phyloP scores from a whole-genome alignment of 441 rosid genomes.

The Croton laevigatus region DNA sequence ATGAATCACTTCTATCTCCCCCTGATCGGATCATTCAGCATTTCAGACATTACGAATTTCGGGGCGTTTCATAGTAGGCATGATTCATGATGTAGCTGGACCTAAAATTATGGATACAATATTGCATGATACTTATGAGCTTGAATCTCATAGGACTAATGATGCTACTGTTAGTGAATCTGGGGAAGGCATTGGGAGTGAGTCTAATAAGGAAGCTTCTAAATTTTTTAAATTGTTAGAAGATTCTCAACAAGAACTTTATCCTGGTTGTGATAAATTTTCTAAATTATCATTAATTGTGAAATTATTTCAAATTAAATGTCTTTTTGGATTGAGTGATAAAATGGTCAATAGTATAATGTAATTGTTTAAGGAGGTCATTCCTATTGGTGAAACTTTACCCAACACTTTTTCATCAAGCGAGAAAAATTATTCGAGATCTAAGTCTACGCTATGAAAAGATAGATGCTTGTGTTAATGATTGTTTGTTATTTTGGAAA shows the following conservation, averaged over 20 bases:
- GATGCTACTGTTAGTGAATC: too few species aligned
- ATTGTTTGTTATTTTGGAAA: too few species aligned
- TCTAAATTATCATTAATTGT: background rate
- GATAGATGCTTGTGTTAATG: background rate
- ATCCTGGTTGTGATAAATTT: background rate
- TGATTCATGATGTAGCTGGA: background rate
- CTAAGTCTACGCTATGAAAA: background rate
- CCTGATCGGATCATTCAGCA: too few species aligned
- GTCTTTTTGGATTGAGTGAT: slow-evolving; percentile 2
- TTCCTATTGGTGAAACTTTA: slow-evolving; percentile 1
- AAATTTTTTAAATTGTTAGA: background rate
- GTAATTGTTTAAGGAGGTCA: background rate
- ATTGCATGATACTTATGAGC: background rate
- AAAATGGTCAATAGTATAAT: background rate
- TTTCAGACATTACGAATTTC: too few species aligned
- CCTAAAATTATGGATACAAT: background rate
- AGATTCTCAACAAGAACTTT: background rate
- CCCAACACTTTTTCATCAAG: background rate
- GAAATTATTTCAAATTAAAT: background rate
- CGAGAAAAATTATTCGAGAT: background rate
- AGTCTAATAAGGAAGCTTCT: background rate
- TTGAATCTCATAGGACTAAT: background rate
- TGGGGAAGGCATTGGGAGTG: too few species aligned
- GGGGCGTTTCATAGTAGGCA: too few species aligned
- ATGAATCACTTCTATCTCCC: too few species aligned